Percentiles rank a stretch among this genome's conserved stretches.
phyloP scores from a whole-genome alignment of 2,329 filamentous ascomycete genomes.

The Xylaria sp. region DNA sequence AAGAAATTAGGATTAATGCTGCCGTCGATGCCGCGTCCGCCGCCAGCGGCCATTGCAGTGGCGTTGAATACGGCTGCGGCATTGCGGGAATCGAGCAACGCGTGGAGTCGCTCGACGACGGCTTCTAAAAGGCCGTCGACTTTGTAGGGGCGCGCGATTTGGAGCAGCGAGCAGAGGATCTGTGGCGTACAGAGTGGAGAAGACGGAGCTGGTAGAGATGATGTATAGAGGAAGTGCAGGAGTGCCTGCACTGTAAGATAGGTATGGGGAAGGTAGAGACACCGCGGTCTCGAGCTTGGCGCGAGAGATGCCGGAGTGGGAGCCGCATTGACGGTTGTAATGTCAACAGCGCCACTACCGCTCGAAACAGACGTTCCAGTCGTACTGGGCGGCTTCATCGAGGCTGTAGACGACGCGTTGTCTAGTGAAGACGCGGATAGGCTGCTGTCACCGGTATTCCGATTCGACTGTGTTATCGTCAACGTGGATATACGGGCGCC shows the following conservation, averaged over 20 bases:
- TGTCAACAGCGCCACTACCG: conserved; percentile 37
- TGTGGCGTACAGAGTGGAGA: conserved; percentile 86
- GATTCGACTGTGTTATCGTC: conserved; percentile 71
- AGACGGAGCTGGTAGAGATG: conserved; percentile 69
- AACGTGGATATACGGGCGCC: conserved; percentile 72
- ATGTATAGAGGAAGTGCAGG: conserved; percentile 90
- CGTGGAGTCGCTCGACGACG: conserved; percentile 84
- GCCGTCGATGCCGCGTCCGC: conserved; percentile 75
- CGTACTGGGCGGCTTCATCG: conserved; percentile 41
- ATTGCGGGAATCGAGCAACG: conserved; percentile 85
- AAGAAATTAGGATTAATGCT: conserved; percentile 59
- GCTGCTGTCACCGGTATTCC: conserved; percentile 44
- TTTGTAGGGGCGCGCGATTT: conserved; percentile 88
- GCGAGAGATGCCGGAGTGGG: conserved; percentile 53
- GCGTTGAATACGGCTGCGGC: conserved; percentile 97
- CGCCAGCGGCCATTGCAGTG: conserved; percentile 93
- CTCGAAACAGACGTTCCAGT: conserved; percentile 41
- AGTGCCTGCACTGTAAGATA: conserved; percentile 83
- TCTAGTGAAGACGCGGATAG: conserved; percentile 40
- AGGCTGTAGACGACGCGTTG: conserved; percentile 33
- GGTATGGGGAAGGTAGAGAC: conserved; percentile 90
- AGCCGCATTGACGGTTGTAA: conserved; percentile 48
- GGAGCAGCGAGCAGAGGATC: conserved; percentile 89
- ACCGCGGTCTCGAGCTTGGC: conserved; percentile 67
- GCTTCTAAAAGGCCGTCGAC: conserved; percentile 89